Conservation (phyloP, 148 eudicot species). For the Rheum nobile region DNA sequence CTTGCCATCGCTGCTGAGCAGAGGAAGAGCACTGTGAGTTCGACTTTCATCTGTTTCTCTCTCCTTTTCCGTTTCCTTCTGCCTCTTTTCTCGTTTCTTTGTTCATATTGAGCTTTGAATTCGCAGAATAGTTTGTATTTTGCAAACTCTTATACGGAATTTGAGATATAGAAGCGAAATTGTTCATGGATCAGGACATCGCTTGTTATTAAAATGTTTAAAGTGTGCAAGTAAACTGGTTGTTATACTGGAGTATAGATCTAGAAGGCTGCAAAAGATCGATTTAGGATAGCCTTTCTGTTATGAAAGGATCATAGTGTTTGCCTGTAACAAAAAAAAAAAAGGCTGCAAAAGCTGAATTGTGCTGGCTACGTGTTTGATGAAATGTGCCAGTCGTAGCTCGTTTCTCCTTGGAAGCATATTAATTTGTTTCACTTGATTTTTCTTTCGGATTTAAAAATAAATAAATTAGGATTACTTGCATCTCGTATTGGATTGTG, state of each 20-base stretch:
- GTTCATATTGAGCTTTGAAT: background rate
- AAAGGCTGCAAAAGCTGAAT: background rate
- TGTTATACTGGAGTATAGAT: background rate
- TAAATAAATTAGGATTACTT: background rate
- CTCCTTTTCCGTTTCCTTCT: background rate
- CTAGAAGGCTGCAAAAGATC: background rate
- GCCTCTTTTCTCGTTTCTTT: background rate
- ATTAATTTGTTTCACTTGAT: background rate
- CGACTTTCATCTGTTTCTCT: background rate
- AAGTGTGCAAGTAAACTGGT: background rate
- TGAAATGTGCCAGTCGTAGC: background rate
- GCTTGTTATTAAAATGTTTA: background rate
- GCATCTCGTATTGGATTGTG: background rate
- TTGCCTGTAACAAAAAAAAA: no score
- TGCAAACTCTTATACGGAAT: background rate
- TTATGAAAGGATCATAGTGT: no score
- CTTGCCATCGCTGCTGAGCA: slow-evolving; percentile 68
- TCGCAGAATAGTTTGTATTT: background rate
- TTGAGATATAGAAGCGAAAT: background rate
- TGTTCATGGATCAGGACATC: background rate
- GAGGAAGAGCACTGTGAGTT: slow-evolving; percentile 46
- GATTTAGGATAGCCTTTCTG: no score
- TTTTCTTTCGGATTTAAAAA: background rate
- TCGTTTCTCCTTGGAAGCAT: background rate
- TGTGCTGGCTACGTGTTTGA: background rate